Evolutionary conservation across 2,329 filamentous ascomycete species (phyloP).

Genomic region (Pseudodiploospora longispora): DNA sequence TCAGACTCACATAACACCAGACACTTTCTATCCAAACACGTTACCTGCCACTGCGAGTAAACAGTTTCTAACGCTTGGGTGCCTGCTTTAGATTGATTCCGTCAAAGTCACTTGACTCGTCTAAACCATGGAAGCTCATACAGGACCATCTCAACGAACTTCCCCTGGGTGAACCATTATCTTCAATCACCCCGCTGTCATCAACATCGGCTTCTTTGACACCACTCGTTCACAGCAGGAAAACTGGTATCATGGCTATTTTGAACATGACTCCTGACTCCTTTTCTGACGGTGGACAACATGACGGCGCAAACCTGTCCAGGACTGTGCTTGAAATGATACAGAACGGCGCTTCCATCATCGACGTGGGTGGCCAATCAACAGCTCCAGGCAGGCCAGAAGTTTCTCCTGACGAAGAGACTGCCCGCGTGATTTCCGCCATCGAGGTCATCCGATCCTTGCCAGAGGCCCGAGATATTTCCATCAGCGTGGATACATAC

Average conservation of each 20-base stretch:
- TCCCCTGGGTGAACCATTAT: constrained; percentile 40
- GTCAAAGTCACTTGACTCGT: constrained; percentile 41
- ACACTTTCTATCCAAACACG: background rate
- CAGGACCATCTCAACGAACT: constrained; percentile 56
- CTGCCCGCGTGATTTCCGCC: constrained; percentile 69
- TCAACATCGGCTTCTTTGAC: constrained; percentile 43
- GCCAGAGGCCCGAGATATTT: constrained; percentile 53
- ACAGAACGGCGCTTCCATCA: constrained; percentile 64
- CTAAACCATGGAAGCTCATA: constrained; percentile 51
- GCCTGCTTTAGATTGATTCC: constrained; percentile 42
- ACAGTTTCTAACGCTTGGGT: background rate
- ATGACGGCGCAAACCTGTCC: constrained; percentile 47
- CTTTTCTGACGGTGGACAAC: constrained; percentile 81
- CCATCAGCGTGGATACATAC: constrained; percentile 89
- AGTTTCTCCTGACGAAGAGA: constrained; percentile 65
- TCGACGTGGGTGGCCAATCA: constrained; percentile 91
- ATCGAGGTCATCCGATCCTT: constrained; percentile 63
- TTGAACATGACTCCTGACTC: constrained; percentile 93
- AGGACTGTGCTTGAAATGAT: constrained; percentile 56
- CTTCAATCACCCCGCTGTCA: constrained; percentile 51
- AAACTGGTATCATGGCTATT: constrained; percentile 84
- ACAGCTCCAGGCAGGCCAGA: constrained; percentile 69
- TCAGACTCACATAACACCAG: too few species aligned
- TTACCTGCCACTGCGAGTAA: background rate
- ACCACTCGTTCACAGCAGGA: constrained; percentile 47